Evolutionary conservation across 331 rosid species (phyloP), one percentile per base, ranked within the genome.

Genomic region (Malus hybrid): DNA sequence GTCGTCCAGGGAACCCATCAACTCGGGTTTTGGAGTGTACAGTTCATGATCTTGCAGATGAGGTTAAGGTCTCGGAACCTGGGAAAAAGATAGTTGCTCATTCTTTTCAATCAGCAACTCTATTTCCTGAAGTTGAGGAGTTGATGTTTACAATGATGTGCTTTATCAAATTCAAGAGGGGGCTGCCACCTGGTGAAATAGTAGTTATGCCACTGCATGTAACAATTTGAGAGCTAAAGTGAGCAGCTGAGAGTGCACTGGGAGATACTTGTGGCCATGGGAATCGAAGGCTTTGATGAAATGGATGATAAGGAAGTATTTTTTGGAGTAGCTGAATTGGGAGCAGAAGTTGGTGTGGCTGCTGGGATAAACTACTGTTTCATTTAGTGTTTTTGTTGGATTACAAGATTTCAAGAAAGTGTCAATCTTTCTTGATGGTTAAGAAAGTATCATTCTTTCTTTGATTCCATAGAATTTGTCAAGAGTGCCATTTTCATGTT

Each of bases 231-330:
- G 94, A 91, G 55, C 84, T 93, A 42, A 93, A 93, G 80, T 69
- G 42, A 42, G 93, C 90, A 27, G 89, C 88, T 20, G 93, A 88
- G 78, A 73, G 67, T n/a, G 91, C 93, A 11, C 54, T 93, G 57
- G 86, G 90, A 74, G 98, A 93, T 80, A 93, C 93, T 3, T 93
- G 71, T 63, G 77, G 96, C 85, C 73, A 83, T 60, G 9, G 97
- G 84, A 67, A 87, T 93, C n/a, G 44, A 79, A 15, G 87, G 85
- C 62, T 68, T 91, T 1, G 24, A 24, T 24, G 24, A 24, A 24
- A 24, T 24, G 66, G 90, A 79, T 83, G 88, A 93, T 54, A 78
- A 22, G 29, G 96, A 91, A 71, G 84, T 89, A 69, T 79, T 93
- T 6, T 86, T 87, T 56, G 97, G 96, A 61, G 71, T 75, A 18